Evolutionary conservation across 1,284 basidiomycete genomes (phyloP), one percentile per base, ranked within the genome.

Genomic region (Cryptococcus deneoformans): DNA sequence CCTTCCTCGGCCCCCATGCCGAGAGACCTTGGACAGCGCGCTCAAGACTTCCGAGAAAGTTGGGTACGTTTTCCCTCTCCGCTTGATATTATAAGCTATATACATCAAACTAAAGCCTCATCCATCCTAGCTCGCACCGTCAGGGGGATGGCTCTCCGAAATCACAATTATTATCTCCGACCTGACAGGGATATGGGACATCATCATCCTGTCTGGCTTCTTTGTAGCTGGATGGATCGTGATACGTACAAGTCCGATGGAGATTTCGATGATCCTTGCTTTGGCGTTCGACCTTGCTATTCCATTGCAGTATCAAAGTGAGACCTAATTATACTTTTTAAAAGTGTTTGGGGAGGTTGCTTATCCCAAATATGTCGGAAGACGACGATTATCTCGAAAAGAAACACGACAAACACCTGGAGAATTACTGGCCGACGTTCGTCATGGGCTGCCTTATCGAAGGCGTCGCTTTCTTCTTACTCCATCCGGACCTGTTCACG

Each of bases 71-170:
- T n/a, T 10, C 2, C 10, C 34, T 24, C 12, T 36, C 49, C 14
- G 37, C 35, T 35, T 20, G 29, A 29, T 29, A 29, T 4, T 2
- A 29, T 29, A 29, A 29, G 29, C 29, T 2, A 29, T 29, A 29
- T 29, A 29, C 29, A 29, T 29, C 29, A 29, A 29, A 29, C 29
- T 29, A 0, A 29, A 12, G 14, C 34, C 12, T 20, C 35, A 29
- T 49, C 20, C 7, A 10, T 6, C 9, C 5, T 38, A 71, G 69
- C 64, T 71, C 44, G 62, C 58, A 20, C 62, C 64, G 5, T 67
- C 65, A 5, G 67, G 66, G 35, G 68, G 69, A 42, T 71, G 69
- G 69, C 52, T 71, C 10, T 59, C 60, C 2, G 68, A 69, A 24
- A 24, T 67, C 3, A 50, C 61, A 39, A 60, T 65, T 6, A 40